Conservation (phyloP, 352 stramenopile species). For the Aphanomyces euteiches region DNA sequence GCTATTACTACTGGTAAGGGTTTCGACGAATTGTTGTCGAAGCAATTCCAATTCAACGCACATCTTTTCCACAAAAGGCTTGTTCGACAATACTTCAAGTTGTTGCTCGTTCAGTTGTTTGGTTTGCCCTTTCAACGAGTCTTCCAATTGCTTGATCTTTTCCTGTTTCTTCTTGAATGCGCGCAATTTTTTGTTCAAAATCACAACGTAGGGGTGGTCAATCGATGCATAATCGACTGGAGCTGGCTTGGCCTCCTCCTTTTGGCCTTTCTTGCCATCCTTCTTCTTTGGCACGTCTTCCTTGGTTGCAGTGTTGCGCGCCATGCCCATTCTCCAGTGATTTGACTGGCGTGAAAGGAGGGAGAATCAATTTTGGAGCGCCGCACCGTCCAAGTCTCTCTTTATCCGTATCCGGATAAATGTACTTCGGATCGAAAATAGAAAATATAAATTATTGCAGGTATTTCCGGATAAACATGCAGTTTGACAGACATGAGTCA, state of each 20-base stretch:
- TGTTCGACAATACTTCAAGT: conserved; percentile 60
- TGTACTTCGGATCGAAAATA: background rate
- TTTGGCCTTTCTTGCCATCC: conserved; percentile 2
- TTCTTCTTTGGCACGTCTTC: conserved; percentile 7
- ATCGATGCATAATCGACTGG: conserved; percentile 20
- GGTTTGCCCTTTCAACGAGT: conserved; percentile 16
- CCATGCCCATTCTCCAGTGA: conserved; percentile 15
- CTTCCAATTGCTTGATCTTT: conserved; percentile 71
- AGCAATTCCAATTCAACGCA: conserved; percentile 67
- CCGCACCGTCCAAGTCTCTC: background rate
- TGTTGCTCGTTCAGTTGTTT: conserved; percentile 72
- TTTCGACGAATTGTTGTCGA: conserved; percentile 67
- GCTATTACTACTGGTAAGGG: conserved; percentile 34
- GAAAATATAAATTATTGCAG: conserved; percentile 4
- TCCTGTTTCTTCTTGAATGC: conserved; percentile 83
- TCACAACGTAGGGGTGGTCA: conserved; percentile 70
- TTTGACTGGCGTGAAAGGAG: conserved; percentile 17
- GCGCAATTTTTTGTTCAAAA: conserved; percentile 78
- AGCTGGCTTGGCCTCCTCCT: background rate
- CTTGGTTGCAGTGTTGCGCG: background rate
- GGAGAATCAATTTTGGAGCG: conserved; percentile 5
- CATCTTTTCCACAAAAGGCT: conserved; percentile 69
- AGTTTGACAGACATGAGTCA: no score
- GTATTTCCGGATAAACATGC: background rate
- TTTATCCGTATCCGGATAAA: conserved; percentile 24